phyloP scores from a whole-genome alignment of 1,284 basidiomycete genomes.

The Bjerkandera adusta region DNA sequence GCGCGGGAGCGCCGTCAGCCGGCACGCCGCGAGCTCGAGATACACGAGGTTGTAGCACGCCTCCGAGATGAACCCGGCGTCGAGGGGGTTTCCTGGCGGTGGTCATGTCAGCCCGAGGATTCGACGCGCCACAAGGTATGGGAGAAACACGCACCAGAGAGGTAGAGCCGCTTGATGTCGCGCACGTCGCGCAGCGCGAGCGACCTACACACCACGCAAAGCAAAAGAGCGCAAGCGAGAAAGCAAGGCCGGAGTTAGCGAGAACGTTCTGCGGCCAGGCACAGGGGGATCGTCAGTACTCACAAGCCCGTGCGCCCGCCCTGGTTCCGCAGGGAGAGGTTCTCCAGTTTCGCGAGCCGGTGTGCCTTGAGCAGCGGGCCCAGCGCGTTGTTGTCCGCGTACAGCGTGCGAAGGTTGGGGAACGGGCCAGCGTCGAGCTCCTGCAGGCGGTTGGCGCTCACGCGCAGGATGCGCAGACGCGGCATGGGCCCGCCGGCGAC shows the following conservation, averaged over 20 bases:
- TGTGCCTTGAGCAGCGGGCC: slow-evolving; percentile 50
- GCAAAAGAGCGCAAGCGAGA: slow-evolving; percentile 10
- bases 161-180: slow-evolving; percentile 90
- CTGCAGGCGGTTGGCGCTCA: slow-evolving; percentile 80
- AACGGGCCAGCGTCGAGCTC: slow-evolving; percentile 68
- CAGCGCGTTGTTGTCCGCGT: slow-evolving; percentile 87
- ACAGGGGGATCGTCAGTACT: slow-evolving; percentile 34
- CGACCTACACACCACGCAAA: slow-evolving; percentile 17
- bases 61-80: slow-evolving; percentile 47
- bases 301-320: slow-evolving; percentile 63
- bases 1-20: slow-evolving; percentile 72
- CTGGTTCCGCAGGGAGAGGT: slow-evolving; percentile 91
- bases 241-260: too few species aligned
- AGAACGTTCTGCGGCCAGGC: not conserved
- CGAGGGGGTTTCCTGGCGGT: slow-evolving; percentile 43
- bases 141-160: slow-evolving; percentile 68
- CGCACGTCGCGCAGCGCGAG: slow-evolving; percentile 74
- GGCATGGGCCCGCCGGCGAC: slow-evolving; percentile 54
- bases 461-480: slow-evolving; percentile 79
- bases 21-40: slow-evolving; percentile 91
- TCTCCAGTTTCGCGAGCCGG: slow-evolving; percentile 75
- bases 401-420: slow-evolving; percentile 83
- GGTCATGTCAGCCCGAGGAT: not conserved
- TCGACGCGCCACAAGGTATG: not conserved
- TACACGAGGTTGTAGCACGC: slow-evolving; percentile 89